These are phyloP conservation scores for Claviceps sp. DNA, from an alignment of 2,329 filamentous ascomycete species.

Conservation along the genomic window DNA sequence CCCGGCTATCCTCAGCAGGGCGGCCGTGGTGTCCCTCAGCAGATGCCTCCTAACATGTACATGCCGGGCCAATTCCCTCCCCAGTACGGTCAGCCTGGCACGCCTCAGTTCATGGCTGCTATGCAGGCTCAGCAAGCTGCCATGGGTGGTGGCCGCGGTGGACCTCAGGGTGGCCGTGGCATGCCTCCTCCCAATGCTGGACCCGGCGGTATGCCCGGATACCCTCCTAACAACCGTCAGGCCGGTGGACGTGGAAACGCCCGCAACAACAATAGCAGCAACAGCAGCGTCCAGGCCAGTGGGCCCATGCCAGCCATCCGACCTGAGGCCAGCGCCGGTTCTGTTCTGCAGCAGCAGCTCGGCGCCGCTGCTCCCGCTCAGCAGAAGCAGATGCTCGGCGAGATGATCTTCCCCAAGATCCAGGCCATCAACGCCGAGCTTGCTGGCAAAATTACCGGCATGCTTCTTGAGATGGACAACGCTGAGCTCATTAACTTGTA, in stretches of 20 bases:
- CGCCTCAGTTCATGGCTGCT: slow-evolving; percentile 67
- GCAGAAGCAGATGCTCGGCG: slow-evolving; percentile 98
- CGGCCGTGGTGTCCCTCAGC: slow-evolving; percentile 77
- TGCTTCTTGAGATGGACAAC: slow-evolving; percentile 99
- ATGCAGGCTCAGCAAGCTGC: slow-evolving; percentile 59
- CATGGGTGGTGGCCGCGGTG: slow-evolving; percentile 48
- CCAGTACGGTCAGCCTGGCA: slow-evolving; percentile 66
- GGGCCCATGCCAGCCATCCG: slow-evolving; percentile 34
- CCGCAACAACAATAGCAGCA: slow-evolving; percentile 12
- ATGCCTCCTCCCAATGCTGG: slow-evolving; percentile 55
- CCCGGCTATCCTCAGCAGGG: slow-evolving; percentile 75
- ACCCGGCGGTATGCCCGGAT: slow-evolving; percentile 37
- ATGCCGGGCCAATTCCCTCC: slow-evolving; percentile 71
- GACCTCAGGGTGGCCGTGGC: slow-evolving; percentile 55
- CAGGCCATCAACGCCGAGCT: slow-evolving; percentile 86
- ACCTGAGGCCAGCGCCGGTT: slow-evolving; percentile 17
- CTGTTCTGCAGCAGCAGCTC: slow-evolving; percentile 45
- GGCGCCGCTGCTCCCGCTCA: slow-evolving; percentile 48
- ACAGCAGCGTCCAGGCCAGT: slow-evolving; percentile 19
- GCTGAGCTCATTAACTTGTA: slow-evolving; percentile 86
- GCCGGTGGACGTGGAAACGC: slow-evolving; percentile 33
- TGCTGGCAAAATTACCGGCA: slow-evolving; percentile 98
- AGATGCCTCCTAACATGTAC: slow-evolving; percentile 79
- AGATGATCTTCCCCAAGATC: slow-evolving; percentile 98
- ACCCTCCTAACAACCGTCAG: slow-evolving; percentile 42